Base-by-base conservation (phyloP, 2,329 filamentous ascomycete species). In the Cyphellophora europaea region DNA sequence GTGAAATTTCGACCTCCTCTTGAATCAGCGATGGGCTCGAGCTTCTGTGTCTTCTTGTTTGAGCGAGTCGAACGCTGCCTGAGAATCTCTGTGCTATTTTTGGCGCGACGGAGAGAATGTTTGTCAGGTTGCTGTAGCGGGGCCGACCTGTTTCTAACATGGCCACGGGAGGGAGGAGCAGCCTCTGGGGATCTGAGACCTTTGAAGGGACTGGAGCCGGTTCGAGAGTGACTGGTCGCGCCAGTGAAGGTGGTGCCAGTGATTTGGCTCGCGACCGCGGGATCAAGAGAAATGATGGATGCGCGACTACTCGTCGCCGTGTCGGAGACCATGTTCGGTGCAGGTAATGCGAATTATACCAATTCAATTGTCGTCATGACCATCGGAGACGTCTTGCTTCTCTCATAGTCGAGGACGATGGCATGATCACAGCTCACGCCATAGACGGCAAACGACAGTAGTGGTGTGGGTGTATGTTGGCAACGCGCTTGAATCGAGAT, bases 1-100 rank as follows among this genome's bases (percentile, higher is more conserved):
- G 81, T 78, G 54, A 89, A 88, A 51, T 84, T 77, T 36, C 79
- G 72, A 32, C 77, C 79, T 53, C 79, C 75, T 40, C 78, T 70
- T 43, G 69, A 72, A 50, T 80, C 75, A 30, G 76, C 73, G 38
- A 67, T 61, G 39, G 71, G 71, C 50, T 84, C 79, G 8, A 72
- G 67, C n/a, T 66, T 61, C 35, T 76, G 72, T 49, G 62, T 65
- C 51, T 66, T 74, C 38, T 71, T 69, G 8, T 65, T 55, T 14
- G 53, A 55, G 42, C 57, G 59, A 23, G 53, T 48, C 4, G 59
- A 56, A 21, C 54, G 49, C 40, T 61, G 56, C 38, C 55, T 56
- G 43, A 66, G 49, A 21, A 61, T 51, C 36, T 79, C 77, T 34
- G 62, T 59, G 37, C 69, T 71, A 47, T 69, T 70, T 52, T 67